phyloP scores from a whole-genome alignment of 257 asterid genomes.

The Solanum ahanhuiri region DNA sequence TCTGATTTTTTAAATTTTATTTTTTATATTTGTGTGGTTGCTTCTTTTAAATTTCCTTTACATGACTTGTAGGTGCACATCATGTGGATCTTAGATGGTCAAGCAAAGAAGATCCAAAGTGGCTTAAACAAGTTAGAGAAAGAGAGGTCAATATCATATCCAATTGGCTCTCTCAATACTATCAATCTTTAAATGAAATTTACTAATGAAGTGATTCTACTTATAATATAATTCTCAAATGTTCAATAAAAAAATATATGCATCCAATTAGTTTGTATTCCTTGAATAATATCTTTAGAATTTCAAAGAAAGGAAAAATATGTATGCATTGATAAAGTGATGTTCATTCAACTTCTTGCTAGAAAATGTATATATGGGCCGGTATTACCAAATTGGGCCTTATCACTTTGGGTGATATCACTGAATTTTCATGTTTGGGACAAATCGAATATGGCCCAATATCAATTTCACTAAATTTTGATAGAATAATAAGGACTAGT shows the following conservation, averaged over 20 bases:
- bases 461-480: not conserved
- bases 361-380: not conserved
- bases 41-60: not conserved
- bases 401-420: not conserved
- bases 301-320: not conserved
- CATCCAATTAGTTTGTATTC: not conserved
- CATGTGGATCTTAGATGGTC: conserved; percentile 83
- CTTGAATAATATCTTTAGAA: not conserved
- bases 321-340: not conserved
- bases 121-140: conserved; percentile 41
- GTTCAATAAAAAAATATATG: not conserved
- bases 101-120: conserved; percentile 64
- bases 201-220: not conserved
- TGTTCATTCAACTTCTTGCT: not conserved
- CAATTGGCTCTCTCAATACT: conserved; percentile 2
- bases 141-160: not conserved
- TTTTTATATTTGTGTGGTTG: not conserved
- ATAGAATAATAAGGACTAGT: not conserved
- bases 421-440: not conserved
- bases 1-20: too few relatives aligned
- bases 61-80: conserved; percentile 53
- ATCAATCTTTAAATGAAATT: conserved; percentile 12
- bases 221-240: not conserved
- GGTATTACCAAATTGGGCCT: not conserved
- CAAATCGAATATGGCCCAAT: not conserved